Percentiles rank a stretch among this genome's conserved stretches.
Conservation (phyloP, 352 stramenopile genomes). For the Phytophthora citricola region DNA sequence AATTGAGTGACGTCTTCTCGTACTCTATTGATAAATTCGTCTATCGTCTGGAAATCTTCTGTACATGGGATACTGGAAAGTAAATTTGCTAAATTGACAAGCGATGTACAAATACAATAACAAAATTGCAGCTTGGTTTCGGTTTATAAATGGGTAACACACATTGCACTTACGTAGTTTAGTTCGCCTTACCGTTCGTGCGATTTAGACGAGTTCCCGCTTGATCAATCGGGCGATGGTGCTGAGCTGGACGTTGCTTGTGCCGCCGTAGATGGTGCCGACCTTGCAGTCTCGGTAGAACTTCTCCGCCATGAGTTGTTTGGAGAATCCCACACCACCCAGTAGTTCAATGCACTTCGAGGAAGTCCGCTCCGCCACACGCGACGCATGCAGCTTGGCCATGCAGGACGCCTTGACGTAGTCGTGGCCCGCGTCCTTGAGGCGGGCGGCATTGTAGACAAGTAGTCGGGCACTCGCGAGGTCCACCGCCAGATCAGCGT, state of each 20-base stretch:
- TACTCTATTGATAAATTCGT: no score
- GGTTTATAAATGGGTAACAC: not conserved
- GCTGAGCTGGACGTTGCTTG: conserved; percentile 94
- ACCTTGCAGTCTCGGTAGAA: conserved; percentile 97
- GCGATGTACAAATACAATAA: not conserved
- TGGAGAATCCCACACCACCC: conserved; percentile 93
- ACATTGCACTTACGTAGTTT: no score
- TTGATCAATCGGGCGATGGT: conserved; percentile 87
- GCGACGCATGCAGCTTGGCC: conserved; percentile 92
- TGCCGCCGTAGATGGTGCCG: conserved; percentile 95
- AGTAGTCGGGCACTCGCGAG: conserved; percentile 91
- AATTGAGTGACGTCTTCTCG: no score
- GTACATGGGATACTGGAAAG: no score
- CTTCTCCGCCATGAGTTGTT: conserved; percentile 92
- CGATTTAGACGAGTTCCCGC: conserved; percentile 56
- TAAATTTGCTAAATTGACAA: not conserved
- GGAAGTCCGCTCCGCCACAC: conserved; percentile 91
- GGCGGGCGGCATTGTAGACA: conserved; percentile 92
- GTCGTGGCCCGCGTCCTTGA: conserved; percentile 90
- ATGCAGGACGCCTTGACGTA: conserved; percentile 96
- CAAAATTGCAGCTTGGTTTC: not conserved
- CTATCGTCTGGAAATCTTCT: no score
- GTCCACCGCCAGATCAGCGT: conserved; percentile 91
- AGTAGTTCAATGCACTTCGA: conserved; percentile 94
- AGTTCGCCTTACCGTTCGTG: no score